phyloP scores from a whole-genome alignment of 129 eudicot genomes.

The Solidago caesia region DNA sequence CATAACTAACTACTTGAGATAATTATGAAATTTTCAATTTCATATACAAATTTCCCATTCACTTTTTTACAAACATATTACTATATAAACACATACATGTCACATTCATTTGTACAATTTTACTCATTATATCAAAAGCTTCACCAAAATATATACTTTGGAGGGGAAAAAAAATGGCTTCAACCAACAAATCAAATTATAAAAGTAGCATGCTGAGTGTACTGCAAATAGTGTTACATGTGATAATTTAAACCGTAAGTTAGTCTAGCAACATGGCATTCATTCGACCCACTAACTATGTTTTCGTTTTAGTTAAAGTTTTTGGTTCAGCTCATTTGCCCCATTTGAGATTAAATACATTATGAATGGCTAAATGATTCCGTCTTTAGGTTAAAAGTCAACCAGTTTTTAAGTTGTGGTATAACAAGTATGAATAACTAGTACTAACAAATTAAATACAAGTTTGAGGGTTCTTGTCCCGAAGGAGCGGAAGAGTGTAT shows the following conservation, averaged over 20 bases:
- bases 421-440: neutral
- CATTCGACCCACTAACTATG: too few relatives aligned
- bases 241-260: constrained; percentile 1
- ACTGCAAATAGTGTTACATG: constrained; percentile 71
- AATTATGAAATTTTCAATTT: too few relatives aligned
- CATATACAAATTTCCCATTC: too few relatives aligned
- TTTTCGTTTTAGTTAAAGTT: too few relatives aligned
- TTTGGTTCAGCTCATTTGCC: neutral
- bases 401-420: neutral
- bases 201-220: constrained; percentile 64
- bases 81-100: too few relatives aligned
- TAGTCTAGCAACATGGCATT: neutral
- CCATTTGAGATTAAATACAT: neutral
- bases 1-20: too few relatives aligned
- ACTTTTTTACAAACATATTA: too few relatives aligned
- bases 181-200: constrained; percentile 44
- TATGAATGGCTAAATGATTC: neutral
- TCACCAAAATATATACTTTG: too few relatives aligned
- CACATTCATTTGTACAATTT: too few relatives aligned
- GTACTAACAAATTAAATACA: constrained; percentile 39
- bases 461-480: constrained; percentile 66
- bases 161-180: too few relatives aligned
- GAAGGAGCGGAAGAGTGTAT: constrained; percentile 74
- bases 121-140: too few relatives aligned
- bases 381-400: neutral